A percentile compares a stretch with the other conserved stretches of the same genome.
Conservation (phyloP, 495 filamentous ascomycete genomes). For the Penicillium goetzii region DNA sequence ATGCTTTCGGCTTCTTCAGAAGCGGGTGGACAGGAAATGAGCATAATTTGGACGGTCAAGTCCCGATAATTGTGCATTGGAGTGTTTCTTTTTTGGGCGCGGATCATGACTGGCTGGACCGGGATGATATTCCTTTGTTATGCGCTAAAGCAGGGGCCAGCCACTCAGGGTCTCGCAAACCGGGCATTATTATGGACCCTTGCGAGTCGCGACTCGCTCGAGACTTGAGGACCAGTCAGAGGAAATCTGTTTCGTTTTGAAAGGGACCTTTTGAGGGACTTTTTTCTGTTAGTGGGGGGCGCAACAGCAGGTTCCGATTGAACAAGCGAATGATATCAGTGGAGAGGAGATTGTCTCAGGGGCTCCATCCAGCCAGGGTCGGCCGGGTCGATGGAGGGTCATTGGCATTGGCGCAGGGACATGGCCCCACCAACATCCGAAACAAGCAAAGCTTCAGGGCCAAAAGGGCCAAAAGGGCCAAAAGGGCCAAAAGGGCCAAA, state of each 20-base stretch:
- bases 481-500: too few relatives aligned
- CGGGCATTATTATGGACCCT: not conserved
- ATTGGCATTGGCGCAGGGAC: not conserved
- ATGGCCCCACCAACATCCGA: not conserved
- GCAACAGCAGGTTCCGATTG: not conserved
- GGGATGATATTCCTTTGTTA: not conserved
- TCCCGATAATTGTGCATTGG: not conserved
- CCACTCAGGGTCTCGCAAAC: not conserved
- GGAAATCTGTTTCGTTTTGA: not conserved
- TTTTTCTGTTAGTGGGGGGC: not conserved
- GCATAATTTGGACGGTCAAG: not conserved
- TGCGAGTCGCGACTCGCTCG: not conserved
- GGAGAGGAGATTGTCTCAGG: conserved; percentile 2
- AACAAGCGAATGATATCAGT: not conserved
- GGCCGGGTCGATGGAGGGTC: not conserved
- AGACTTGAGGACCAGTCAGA: not conserved
- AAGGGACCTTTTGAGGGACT: not conserved
- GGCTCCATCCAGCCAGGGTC: conserved; percentile 4
- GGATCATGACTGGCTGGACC: not conserved
- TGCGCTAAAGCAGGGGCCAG: not conserved
- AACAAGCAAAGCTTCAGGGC: conserved; percentile 5
- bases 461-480: not conserved
- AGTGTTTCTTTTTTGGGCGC: not conserved
- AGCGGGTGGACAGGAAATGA: not conserved
- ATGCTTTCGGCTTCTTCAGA: not conserved